Evolutionary conservation across 2,329 filamentous ascomycete genomes (phyloP).

Genomic region (Biscogniauxia mediterranea): DNA sequence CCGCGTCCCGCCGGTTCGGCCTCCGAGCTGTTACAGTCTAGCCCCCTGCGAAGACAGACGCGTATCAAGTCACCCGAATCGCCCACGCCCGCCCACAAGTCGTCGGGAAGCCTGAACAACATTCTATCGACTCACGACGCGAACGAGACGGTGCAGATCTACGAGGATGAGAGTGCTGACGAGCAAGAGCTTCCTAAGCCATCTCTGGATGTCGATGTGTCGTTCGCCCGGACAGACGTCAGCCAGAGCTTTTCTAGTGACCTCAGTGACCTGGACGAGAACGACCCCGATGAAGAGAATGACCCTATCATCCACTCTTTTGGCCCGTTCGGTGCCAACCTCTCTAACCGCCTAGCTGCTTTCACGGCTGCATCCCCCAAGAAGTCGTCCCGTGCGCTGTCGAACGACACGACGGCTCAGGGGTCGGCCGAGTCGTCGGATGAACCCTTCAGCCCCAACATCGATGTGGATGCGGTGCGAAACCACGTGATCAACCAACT

Average conservation of each 20-base stretch:
- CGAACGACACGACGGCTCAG: constrained; percentile 22
- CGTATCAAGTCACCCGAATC: constrained; percentile 76
- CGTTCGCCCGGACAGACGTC: constrained; percentile 50
- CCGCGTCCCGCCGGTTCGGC: constrained; percentile 27
- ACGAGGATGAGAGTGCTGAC: constrained; percentile 66
- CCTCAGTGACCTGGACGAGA: constrained; percentile 52
- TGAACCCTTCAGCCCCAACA: constrained; percentile 29
- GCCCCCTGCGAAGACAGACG: constrained; percentile 54
- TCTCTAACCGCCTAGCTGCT: constrained; percentile 78
- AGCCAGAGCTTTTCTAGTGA: constrained; percentile 58
- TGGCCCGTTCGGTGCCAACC: constrained; percentile 82
- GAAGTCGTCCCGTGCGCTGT: constrained; percentile 27
- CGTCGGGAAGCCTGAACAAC: constrained; percentile 44
- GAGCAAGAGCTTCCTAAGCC: constrained; percentile 46
- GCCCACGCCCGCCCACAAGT: constrained; percentile 48
- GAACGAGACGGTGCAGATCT: constrained; percentile 60
- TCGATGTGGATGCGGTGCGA: constrained; percentile 51
- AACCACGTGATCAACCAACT: constrained; percentile 96
- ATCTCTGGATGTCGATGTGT: constrained; percentile 27
- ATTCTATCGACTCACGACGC: constrained; percentile 41
- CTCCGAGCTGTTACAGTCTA: constrained; percentile 52
- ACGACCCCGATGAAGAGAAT: constrained; percentile 88
- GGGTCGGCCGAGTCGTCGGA: constrained; percentile 27
- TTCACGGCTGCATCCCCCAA: constrained; percentile 68
- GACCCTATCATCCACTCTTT: constrained; percentile 92